These are phyloP conservation scores for Hanseniaspora meyeri DNA, from an alignment of 805 yeast species.

Conservation along the genomic window DNA sequence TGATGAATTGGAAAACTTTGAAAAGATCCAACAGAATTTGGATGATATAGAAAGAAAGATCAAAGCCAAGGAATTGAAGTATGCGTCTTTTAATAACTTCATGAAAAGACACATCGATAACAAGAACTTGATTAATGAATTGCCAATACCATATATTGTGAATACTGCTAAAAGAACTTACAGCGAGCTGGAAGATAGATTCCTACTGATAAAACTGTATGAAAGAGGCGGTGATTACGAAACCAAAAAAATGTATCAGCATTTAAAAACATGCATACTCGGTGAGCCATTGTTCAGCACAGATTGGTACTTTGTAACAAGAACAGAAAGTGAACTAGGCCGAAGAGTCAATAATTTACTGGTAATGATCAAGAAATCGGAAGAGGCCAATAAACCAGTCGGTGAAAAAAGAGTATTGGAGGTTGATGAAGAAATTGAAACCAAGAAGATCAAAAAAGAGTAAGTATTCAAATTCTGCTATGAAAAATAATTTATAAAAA, in stretches of 20 bases:
- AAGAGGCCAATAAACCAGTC: constrained; percentile 44
- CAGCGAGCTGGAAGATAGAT: constrained; percentile 58
- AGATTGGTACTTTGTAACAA: constrained; percentile 60
- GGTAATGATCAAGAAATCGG: constrained; percentile 57
- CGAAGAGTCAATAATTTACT: constrained; percentile 58
- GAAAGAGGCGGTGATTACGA: constrained; percentile 45
- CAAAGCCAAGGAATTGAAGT: constrained; percentile 38
- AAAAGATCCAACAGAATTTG: constrained; percentile 57
- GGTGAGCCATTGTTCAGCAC: constrained; percentile 50
- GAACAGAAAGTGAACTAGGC: constrained; percentile 60
- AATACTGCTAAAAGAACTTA: constrained; percentile 67
- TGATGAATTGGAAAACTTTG: constrained; percentile 53
- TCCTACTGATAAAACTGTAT: constrained; percentile 46
- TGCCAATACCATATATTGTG: constrained; percentile 65
- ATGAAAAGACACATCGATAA: constrained; percentile 41
- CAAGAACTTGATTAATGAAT: constrained; percentile 46
- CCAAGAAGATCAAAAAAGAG: background rate
- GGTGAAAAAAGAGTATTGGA: constrained; percentile 36
- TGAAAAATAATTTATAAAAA: background rate
- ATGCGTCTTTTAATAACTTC: constrained; percentile 24
- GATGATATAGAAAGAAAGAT: constrained; percentile 58
- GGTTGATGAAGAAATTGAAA: constrained; percentile 17
- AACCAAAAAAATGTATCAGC: constrained; percentile 47
- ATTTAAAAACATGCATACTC: constrained; percentile 51
- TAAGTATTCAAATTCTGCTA: background rate